Conservation (phyloP, 2,329 filamentous ascomycete genomes). For the Colletotrichum musae region DNA sequence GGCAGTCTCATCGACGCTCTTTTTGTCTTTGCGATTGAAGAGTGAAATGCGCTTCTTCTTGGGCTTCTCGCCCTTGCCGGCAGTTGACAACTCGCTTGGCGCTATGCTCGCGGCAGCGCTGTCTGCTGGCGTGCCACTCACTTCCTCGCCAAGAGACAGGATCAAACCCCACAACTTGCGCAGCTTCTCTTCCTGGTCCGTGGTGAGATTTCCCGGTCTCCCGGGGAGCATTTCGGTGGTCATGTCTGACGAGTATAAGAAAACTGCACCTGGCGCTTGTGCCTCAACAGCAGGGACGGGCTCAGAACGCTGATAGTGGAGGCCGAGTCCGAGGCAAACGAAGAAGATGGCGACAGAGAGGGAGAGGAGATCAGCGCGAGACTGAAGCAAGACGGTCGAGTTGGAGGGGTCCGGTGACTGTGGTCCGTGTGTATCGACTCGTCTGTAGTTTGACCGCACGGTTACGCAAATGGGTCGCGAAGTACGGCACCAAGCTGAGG, state of each 20-base stretch:
- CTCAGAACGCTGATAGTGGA: constrained; percentile 26
- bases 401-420: constrained; percentile 13
- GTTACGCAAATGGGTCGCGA: constrained; percentile 1
- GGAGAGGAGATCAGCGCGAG: constrained; percentile 34
- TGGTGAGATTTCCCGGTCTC: constrained; percentile 87
- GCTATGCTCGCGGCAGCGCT: constrained; percentile 46
- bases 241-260: constrained; percentile 51
- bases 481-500: background rate
- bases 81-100: constrained; percentile 47
- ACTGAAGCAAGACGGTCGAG: constrained; percentile 32
- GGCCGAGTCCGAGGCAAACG: constrained; percentile 33
- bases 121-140: constrained; percentile 43
- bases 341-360: constrained; percentile 34
- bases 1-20: constrained; percentile 63
- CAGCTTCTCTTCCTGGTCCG: constrained; percentile 89
- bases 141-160: constrained; percentile 71
- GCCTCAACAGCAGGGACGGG: constrained; percentile 1
- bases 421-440: constrained; percentile 5
- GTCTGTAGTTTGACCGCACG: constrained; percentile 16
- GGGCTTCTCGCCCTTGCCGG: constrained; percentile 66
- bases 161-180: constrained; percentile 87
- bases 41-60: constrained; percentile 82
- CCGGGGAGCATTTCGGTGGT: constrained; percentile 71
- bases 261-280: background rate
- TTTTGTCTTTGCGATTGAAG: constrained; percentile 75